Conservation (phyloP, 257 asterid genomes). For the Solanum sitiens region DNA sequence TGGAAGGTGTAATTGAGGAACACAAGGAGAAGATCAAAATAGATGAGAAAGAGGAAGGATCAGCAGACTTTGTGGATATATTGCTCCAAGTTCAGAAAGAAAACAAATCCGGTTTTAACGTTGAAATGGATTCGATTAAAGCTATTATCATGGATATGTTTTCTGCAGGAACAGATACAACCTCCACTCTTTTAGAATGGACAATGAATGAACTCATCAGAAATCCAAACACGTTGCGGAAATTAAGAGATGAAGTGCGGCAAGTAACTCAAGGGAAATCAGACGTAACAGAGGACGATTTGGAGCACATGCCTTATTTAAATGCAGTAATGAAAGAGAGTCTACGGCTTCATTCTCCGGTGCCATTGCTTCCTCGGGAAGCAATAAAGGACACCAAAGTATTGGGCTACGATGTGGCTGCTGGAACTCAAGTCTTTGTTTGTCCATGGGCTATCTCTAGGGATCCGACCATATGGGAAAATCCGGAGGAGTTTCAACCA, state of each 20-base stretch:
- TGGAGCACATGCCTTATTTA: slow-evolving; percentile 28
- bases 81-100: slow-evolving; percentile 9
- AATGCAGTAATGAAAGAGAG: slow-evolving; percentile 36
- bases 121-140: slow-evolving; percentile 20
- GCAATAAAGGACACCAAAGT: slow-evolving; percentile 23
- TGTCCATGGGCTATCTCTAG: slow-evolving; percentile 44
- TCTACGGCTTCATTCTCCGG: slow-evolving; percentile 30
- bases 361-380: slow-evolving; percentile 35
- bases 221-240: not conserved
- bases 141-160: slow-evolving; percentile 42
- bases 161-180: slow-evolving; percentile 40
- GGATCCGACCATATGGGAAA: slow-evolving; percentile 33
- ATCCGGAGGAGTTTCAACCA: slow-evolving; percentile 34
- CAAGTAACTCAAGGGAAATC: not conserved
- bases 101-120: not conserved
- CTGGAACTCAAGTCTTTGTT: slow-evolving; percentile 18
- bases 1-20: slow-evolving; percentile 18
- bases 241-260: slow-evolving; percentile 22
- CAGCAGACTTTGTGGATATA: slow-evolving; percentile 13
- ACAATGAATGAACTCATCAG: slow-evolving; percentile 22
- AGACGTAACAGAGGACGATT: slow-evolving; percentile 17
- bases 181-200: slow-evolving; percentile 29
- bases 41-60: not conserved
- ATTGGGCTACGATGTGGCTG: slow-evolving; percentile 29
- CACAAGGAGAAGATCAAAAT: not conserved